These are phyloP conservation scores for Penicillium crustosum DNA, from an alignment of 2,329 filamentous ascomycete genomes.

Conservation along the genomic window DNA sequence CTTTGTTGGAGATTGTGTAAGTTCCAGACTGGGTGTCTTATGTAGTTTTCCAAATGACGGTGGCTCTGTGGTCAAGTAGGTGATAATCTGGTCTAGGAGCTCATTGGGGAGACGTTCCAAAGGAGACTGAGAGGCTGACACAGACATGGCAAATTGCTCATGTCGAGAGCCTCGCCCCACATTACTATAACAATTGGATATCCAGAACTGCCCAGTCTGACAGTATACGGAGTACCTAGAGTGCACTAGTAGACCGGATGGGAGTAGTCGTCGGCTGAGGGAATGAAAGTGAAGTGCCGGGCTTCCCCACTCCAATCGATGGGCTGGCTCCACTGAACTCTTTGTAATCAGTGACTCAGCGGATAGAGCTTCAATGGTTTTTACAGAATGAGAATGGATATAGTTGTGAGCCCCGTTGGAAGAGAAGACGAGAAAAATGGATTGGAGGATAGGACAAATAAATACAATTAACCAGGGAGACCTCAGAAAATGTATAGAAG, in stretches of 20 bases:
- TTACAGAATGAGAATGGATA: not conserved
- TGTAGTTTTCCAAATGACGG: slow-evolving; percentile 52
- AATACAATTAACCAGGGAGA: too few species aligned
- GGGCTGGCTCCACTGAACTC: slow-evolving; percentile 15
- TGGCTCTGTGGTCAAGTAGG: slow-evolving; percentile 52
- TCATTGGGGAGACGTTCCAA: slow-evolving; percentile 57
- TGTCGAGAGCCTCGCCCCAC: slow-evolving; percentile 28
- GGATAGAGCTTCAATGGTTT: not conserved
- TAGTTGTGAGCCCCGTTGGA: not conserved
- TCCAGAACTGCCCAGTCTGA: not conserved
- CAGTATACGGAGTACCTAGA: not conserved
- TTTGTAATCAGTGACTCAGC: slow-evolving; percentile 28
- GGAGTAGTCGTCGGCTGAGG: slow-evolving; percentile 17
- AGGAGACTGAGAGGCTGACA: not conserved
- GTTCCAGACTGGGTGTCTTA: slow-evolving; percentile 49
- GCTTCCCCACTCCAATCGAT: slow-evolving; percentile 17
- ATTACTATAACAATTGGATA: slow-evolving; percentile 11
- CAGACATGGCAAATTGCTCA: slow-evolving; percentile 26
- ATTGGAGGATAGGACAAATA: not conserved
- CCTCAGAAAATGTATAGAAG: not conserved
- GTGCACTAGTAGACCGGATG: not conserved
- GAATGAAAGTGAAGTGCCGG: slow-evolving; percentile 22
- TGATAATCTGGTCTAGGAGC: slow-evolving; percentile 58
- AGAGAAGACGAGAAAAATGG: not conserved
- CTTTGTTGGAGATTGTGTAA: slow-evolving; percentile 42